A percentile compares a stretch with the other conserved stretches of the same genome.
Evolutionary conservation across 2,329 filamentous ascomycete genomes (phyloP).

Genomic region (Curvularia sp.): DNA sequence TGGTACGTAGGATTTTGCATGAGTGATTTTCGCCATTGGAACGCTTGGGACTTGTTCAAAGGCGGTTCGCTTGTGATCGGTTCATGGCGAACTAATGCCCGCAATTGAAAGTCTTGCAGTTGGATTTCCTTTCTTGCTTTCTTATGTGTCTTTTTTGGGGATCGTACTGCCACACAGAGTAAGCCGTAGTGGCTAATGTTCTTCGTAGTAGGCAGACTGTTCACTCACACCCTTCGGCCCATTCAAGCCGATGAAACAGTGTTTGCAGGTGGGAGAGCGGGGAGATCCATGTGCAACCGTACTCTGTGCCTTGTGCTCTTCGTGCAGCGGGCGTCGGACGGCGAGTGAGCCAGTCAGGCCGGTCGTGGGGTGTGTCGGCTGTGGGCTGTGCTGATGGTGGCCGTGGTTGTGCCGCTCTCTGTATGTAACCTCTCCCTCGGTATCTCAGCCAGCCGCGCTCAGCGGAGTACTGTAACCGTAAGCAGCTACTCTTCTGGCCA

Average conservation of each 20-base stretch:
- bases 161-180: background rate
- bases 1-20: constrained; percentile 27
- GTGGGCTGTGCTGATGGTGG: constrained; percentile 9
- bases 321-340: constrained; percentile 16
- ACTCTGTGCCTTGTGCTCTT: constrained; percentile 10
- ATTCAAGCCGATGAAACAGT: background rate
- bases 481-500: constrained; percentile 1
- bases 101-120: background rate
- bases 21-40: constrained; percentile 46
- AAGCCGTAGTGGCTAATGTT: background rate
- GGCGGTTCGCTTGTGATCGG: constrained; percentile 6
- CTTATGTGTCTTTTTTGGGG: background rate
- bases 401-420: constrained; percentile 17
- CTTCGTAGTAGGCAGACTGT: too few relatives aligned
- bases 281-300: constrained; percentile 20
- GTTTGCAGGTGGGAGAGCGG: constrained; percentile 23
- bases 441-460: constrained; percentile 18
- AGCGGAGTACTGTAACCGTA: constrained; percentile 10
- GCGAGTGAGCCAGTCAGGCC: constrained; percentile 7
- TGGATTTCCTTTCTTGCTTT: background rate
- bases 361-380: constrained; percentile 8
- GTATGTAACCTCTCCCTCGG: constrained; percentile 1
- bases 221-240: background rate
- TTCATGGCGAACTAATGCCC: background rate
- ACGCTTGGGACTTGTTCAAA: constrained; percentile 9